These are phyloP conservation scores for Kalmusia sp. DNA, from an alignment of 2,329 filamentous ascomycete genomes.

Conservation along the genomic window DNA sequence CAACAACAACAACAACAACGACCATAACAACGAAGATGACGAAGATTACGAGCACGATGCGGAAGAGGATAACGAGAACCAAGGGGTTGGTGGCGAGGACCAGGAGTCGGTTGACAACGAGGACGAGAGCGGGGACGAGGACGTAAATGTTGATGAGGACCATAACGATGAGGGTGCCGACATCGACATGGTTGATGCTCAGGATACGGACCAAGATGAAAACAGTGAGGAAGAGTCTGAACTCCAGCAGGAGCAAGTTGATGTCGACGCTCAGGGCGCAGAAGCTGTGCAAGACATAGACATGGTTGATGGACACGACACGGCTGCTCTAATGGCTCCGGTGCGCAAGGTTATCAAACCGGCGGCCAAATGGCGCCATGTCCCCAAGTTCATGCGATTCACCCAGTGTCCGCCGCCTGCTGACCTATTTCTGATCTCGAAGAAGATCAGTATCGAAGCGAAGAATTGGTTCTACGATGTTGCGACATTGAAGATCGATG, in stretches of 20 bases:
- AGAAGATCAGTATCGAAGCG: constrained; percentile 36
- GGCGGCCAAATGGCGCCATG: constrained; percentile 40
- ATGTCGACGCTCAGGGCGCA: no score
- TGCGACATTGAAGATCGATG: constrained; percentile 35
- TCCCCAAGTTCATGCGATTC: constrained; percentile 42
- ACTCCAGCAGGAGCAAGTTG: no score
- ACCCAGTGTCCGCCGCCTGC: constrained; percentile 38
- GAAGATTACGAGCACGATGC: constrained; percentile 2
- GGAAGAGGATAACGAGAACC: background rate
- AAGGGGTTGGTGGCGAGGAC: background rate
- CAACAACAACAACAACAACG: background rate
- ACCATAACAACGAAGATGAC: background rate
- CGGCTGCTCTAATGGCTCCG: constrained; percentile 1
- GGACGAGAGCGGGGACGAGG: constrained; percentile 6
- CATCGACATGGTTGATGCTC: constrained; percentile 6
- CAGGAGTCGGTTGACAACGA: constrained; percentile 3
- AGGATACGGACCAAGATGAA: background rate
- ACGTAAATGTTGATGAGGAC: constrained; percentile 3
- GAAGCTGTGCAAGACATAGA: no score
- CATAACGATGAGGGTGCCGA: constrained; percentile 12
- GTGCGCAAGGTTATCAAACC: constrained; percentile 20
- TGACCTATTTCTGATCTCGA: constrained; percentile 37
- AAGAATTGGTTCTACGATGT: constrained; percentile 45
- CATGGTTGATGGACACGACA: background rate
- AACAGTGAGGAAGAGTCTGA: no score